These are phyloP conservation scores for Hortiboletus flavorubellus DNA, from an alignment of 768 basidiomycete genomes.

Conservation along the genomic window DNA sequence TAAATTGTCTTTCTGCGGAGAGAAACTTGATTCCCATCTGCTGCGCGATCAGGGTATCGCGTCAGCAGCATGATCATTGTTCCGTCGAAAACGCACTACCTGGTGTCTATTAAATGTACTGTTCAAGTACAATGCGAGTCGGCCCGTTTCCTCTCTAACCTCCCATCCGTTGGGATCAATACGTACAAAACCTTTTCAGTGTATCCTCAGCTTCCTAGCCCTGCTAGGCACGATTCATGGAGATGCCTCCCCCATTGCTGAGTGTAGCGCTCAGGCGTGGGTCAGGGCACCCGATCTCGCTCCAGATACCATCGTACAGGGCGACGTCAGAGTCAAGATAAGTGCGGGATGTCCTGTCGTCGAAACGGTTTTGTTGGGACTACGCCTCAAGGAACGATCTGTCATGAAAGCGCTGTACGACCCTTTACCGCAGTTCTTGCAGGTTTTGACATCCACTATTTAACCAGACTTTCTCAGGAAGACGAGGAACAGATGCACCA, in stretches of 20 bases:
- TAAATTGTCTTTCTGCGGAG: not conserved
- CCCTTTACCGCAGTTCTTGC: not conserved
- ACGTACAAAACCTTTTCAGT: not conserved
- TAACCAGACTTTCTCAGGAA: conserved; percentile 4
- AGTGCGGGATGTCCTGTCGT: conserved; percentile 11
- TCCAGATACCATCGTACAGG: conserved; percentile 9
- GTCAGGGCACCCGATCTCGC: conserved; percentile 21
- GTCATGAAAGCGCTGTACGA: conserved; percentile 12
- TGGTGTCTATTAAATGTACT: too few relatives aligned
- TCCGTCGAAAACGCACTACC: not conserved
- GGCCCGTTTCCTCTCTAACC: not conserved
- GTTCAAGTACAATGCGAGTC: not conserved
- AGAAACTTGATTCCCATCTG: not conserved
- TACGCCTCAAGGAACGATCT: conserved; percentile 22
- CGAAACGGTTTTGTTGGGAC: conserved; percentile 3
- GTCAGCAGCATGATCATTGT: not conserved
- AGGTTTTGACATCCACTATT: not conserved
- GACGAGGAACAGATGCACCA: not conserved
- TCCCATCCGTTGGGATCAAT: not conserved
- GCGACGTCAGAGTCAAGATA: conserved; percentile 16
- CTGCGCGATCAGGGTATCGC: too few relatives aligned
- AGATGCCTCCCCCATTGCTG: not conserved
- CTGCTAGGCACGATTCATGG: not conserved
- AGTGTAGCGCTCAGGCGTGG: conserved; percentile 12
- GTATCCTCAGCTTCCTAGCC: not conserved